Base-by-base conservation (phyloP, 805 yeast genomes). In the Kockiozyma suomiensis region DNA sequence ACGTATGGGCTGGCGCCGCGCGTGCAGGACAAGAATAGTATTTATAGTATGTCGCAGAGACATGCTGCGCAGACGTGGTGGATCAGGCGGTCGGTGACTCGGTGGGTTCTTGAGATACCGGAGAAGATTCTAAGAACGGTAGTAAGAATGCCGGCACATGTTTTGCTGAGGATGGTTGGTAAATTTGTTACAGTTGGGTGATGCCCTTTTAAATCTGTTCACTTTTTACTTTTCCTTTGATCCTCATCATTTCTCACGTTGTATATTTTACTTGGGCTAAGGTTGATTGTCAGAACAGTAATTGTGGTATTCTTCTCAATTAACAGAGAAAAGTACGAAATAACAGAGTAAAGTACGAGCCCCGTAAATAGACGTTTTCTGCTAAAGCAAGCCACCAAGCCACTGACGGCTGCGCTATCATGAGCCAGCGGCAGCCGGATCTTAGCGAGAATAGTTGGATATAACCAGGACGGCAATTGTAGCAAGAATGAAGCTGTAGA, bases 371-470 rank as follows among this genome's bases (percentile, higher is more conserved):
- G 19, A 10, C n/a, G 42, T 3, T 17, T 15, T 15, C 19, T n/a
- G 42, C 42, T 38, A 38, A 38, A 12, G 49, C 49, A 45, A 45
- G 49, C 49, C 49, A 45, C 49, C 32, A 45, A 45, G 49, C 33
- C 49, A 26, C 49, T 28, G 21, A 28, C 49, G 10, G 33, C n/a
- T 15, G 19, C 33, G 46, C 46, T 41, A 26, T 41, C 46, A n/a
- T n/a, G n/a, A n/a, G n/a, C n/a, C n/a, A n/a, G n/a, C n/a, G n/a
- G n/a, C n/a, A n/a, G n/a, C n/a, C n/a, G n/a, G n/a, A n/a, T n/a
- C n/a, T n/a, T n/a, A n/a, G n/a, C n/a, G n/a, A n/a, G n/a, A n/a
- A n/a, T n/a, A n/a, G n/a, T n/a, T n/a, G n/a, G n/a, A n/a, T n/a
- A n/a, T n/a, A n/a, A n/a, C n/a, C n/a, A n/a, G n/a, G n/a, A n/a